Evolutionary conservation across 2,329 filamentous ascomycete genomes (phyloP), one percentile per base, ranked within the genome.

Genomic region (Aspergillus sp.): DNA sequence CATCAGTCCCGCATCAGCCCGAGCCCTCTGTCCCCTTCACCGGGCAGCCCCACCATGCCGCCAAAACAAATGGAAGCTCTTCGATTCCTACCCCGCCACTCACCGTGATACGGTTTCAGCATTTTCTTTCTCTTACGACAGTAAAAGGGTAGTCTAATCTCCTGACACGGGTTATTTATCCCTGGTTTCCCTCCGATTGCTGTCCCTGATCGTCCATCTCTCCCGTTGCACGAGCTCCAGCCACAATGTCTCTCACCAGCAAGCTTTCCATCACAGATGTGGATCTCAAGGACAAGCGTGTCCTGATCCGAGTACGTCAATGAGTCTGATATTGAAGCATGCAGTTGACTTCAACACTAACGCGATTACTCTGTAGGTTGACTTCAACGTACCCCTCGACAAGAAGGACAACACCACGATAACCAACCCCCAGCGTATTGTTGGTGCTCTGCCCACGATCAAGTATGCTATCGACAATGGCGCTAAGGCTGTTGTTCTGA

Each of bases 301-400:
- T 98, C 79, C 85, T 99, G 72, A 97, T 99, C 77, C 90, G 95
- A 74, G 95, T 96, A 85, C 78, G 90, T 82, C 17, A 43, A 19
- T 61, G 23, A 31, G 8, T 31, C 19, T 23, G 35, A 47, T 44
- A 39, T 44, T 43, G 60, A 52, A 60, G 63, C 70, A n/a, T 9
- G n/a, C 41, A 21, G 55, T 8, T 51, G 21, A 37, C 23, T 37
- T 37, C 5, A 31, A 17, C 27, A 48, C 59, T 64, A 58, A 63
- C 35, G 3, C n/a, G 48, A 50, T 17, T 59, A 61, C 9, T 58
- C 23, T 43, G 52, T 71, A 96, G 93, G 93, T 99, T 77, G 95
- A 99, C 86, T 99, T 99, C 88, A 99, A 99, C 80, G 96, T 99
- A 57, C 95, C 95, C 64, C 91, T 99, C 73, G 92, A 99, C 75